Conservation (phyloP, 192 early-diverging fungal genomes). For the Helicostylum pulchrum region DNA sequence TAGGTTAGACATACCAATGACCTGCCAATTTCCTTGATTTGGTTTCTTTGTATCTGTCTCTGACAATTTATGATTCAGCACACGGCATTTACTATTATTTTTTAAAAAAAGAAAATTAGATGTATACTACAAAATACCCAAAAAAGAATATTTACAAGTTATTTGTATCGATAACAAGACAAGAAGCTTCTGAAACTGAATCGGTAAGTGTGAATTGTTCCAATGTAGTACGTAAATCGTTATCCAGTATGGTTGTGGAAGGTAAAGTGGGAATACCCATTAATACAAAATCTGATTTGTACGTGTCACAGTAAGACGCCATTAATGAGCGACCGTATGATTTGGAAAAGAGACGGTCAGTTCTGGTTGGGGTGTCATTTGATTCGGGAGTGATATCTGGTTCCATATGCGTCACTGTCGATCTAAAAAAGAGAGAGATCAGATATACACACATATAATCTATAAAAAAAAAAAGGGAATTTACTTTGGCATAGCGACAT, state of each 20-base stretch:
- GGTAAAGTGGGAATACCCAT: conserved; percentile 47
- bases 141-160: conserved; percentile 30
- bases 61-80: conserved; percentile 21
- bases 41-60: conserved; percentile 14
- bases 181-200: conserved; percentile 31
- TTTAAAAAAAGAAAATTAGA: conserved; percentile 4
- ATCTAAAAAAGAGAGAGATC: conserved; percentile 20
- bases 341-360: conserved; percentile 50
- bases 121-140: background rate
- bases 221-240: conserved; percentile 45
- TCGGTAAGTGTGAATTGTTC: conserved; percentile 29
- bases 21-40: conserved; percentile 21
- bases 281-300: conserved; percentile 56
- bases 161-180: conserved; percentile 45
- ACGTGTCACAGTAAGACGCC: conserved; percentile 49
- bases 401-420: conserved; percentile 33
- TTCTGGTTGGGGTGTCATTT: conserved; percentile 31
- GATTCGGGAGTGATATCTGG: conserved; percentile 32
- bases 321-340: conserved; percentile 58
- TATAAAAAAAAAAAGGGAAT: background rate
- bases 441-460: background rate
- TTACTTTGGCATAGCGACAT: conserved; percentile 27
- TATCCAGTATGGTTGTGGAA: conserved; percentile 25
- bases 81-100: conserved; percentile 17
- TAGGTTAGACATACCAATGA: conserved; percentile 24